Base-by-base conservation (phyloP, 2,329 filamentous ascomycete genomes). In the Drechslerella coelobrocha region DNA sequence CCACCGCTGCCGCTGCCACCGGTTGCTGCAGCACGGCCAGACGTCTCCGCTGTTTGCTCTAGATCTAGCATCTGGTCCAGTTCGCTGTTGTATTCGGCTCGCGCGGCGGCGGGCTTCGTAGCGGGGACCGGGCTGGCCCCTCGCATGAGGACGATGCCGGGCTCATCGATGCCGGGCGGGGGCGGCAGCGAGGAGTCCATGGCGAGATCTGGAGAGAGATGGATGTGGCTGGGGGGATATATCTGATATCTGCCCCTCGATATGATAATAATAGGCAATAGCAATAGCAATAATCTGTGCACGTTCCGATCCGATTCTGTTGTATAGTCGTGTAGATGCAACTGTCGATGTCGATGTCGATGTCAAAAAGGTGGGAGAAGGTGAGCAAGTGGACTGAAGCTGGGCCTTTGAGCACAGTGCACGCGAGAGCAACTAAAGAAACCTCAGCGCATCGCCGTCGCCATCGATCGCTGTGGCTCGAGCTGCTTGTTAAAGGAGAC, bases 141-240 rank as follows among this genome's bases (percentile, higher is more conserved):
- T 27, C 27, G 27, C 48, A n/a, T 51, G 24, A 29, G 31, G 29
- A 29, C 12, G 21, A 26, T 39, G 7, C 17, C 34, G 5, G 34
- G 34, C 34, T 39, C 34, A 14, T 61, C 63, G 56, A 61, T 41
- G 56, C 55, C 55, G 8, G 62, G 62, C 39, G 59, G 59, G 50
- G 50, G 59, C 29, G 56, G 55, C 19, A 54, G 26, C 21, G 41
- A 37, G 47, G 62, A 51, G 27, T 68, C 62, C 62, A 65, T 65
- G 26, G n/a, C n/a, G n/a, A n/a, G n/a, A n/a, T n/a, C n/a, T n/a
- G n/a, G n/a, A 10, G 34, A 34, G 41, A 45, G 41, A 17, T 7
- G 7, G n/a, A 8, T 45, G 41, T 21, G 41, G 7, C n/a, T n/a
- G n/a, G n/a, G n/a, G n/a, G n/a, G n/a, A n/a, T n/a, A n/a, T n/a